Conservation (phyloP, 495 filamentous ascomycete species). For the Xylaria sp. region DNA sequence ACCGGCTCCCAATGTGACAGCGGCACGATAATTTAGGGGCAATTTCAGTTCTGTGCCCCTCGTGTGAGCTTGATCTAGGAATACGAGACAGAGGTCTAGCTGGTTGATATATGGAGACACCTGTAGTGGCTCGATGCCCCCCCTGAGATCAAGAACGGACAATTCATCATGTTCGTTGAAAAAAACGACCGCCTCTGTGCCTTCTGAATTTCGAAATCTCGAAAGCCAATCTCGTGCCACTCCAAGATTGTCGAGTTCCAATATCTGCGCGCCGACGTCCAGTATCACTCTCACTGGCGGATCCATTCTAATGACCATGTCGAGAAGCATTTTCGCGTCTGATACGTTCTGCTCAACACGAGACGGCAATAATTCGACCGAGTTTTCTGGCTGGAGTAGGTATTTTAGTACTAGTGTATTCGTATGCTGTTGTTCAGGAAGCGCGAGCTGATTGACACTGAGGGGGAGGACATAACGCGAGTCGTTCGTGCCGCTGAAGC, state of each 20-base stretch:
- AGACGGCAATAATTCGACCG: conserved; percentile 41
- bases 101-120: conserved; percentile 66
- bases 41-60: conserved; percentile 76
- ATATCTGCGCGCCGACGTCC: conserved; percentile 75
- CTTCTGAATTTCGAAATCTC: conserved; percentile 24
- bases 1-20: conserved; percentile 70
- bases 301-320: conserved; percentile 47
- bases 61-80: conserved; percentile 78
- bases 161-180: conserved; percentile 60
- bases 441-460: conserved; percentile 62
- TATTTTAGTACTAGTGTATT: conserved; percentile 68
- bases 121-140: conserved; percentile 57
- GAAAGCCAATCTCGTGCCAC: conserved; percentile 59
- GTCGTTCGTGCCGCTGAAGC: conserved; percentile 81
- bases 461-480: conserved; percentile 64
- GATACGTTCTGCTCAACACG: conserved; percentile 23
- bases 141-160: conserved; percentile 52
- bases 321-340: conserved; percentile 55
- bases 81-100: conserved; percentile 69
- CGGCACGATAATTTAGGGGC: conserved; percentile 64
- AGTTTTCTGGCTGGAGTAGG: conserved; percentile 64
- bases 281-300: conserved; percentile 65
- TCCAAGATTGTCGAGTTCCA: conserved; percentile 65
- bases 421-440: conserved; percentile 63
- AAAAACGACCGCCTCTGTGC: conserved; percentile 60